Evolutionary conservation across 108 stramenopile genomes (phyloP).

Genomic region (Seminavis robusta): DNA sequence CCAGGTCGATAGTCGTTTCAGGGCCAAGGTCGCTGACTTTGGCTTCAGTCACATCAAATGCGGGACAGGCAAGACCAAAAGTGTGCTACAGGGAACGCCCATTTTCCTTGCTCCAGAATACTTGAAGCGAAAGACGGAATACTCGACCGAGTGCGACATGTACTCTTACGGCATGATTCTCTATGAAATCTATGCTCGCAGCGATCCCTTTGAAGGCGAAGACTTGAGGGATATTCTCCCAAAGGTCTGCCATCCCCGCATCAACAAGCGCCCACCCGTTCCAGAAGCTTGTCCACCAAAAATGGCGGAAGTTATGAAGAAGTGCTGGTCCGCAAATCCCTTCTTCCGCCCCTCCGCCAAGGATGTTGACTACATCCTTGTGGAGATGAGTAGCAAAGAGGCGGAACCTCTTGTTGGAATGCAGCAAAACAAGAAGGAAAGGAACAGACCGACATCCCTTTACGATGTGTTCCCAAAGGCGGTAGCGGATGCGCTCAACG

Average conservation of each 20-base stretch:
- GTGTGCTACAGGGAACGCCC: constrained; percentile 76
- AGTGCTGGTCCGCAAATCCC: constrained; percentile 3
- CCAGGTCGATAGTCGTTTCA: too few relatives aligned
- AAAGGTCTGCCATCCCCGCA: constrained; percentile 22
- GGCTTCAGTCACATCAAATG: too few relatives aligned
- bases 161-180: constrained; percentile 66
- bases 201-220: constrained; percentile 56
- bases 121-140: constrained; percentile 34
- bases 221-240: constrained; percentile 26
- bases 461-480: constrained; percentile 51
- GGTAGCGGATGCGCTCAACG: constrained; percentile 40
- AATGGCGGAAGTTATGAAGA: constrained; percentile 2
- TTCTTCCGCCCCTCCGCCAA: constrained; percentile 29
- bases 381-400: constrained; percentile 20
- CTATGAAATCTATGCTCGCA: constrained; percentile 31
- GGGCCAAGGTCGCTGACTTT: too few relatives aligned
- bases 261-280: constrained; percentile 48
- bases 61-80: constrained; percentile 31
- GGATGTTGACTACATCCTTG: constrained; percentile 36
- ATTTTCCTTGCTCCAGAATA: too few relatives aligned
- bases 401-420: too few relatives aligned
- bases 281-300: constrained; percentile 18
- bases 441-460: too few relatives aligned
- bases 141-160: constrained; percentile 49
- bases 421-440: not conserved